Evolutionary conservation across 345 rosid genomes (phyloP).

Genomic region (Capsella bursapastoris): DNA sequence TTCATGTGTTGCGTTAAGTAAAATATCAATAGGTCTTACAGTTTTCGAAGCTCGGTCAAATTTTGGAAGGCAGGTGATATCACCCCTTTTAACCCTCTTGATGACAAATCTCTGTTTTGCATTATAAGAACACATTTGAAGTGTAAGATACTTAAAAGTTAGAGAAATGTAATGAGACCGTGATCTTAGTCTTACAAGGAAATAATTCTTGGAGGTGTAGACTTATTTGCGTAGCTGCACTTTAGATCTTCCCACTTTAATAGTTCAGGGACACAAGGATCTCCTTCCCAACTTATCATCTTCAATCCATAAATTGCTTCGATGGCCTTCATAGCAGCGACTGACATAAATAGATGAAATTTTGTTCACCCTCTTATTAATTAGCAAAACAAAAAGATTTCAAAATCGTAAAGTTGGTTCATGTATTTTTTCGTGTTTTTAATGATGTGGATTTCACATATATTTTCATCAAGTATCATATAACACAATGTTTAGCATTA

Average conservation of each 20-base stretch:
- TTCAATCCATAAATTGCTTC: conserved; percentile 44
- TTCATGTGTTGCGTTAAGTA: background rate
- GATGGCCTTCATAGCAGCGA: conserved; percentile 36
- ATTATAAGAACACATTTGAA: background rate
- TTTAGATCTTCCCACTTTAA: conserved; percentile 49
- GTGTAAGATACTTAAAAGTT: background rate
- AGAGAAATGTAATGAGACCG: background rate
- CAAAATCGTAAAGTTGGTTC: background rate
- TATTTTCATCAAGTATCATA: background rate
- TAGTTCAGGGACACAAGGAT: conserved; percentile 46
- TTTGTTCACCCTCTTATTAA: background rate
- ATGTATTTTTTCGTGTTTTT: background rate
- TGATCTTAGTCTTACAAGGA: conserved; percentile 51
- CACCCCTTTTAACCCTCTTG: conserved; percentile 46
- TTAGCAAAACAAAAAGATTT: too few relatives aligned
- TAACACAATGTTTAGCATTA: background rate
- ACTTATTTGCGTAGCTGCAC: conserved; percentile 44
- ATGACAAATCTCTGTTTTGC: conserved; percentile 45
- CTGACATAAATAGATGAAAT: background rate
- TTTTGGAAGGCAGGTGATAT: conserved; percentile 35
- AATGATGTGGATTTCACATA: background rate
- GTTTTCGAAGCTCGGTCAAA: conserved; percentile 37
- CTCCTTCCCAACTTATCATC: conserved; percentile 58
- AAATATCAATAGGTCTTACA: conserved; percentile 26
- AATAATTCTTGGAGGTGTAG: conserved; percentile 43